Percentiles rank a stretch among this genome's conserved stretches.
These are phyloP conservation scores for Verticillium tricorpus DNA, from an alignment of 2,329 filamentous ascomycete species.

Conservation along the genomic window DNA sequence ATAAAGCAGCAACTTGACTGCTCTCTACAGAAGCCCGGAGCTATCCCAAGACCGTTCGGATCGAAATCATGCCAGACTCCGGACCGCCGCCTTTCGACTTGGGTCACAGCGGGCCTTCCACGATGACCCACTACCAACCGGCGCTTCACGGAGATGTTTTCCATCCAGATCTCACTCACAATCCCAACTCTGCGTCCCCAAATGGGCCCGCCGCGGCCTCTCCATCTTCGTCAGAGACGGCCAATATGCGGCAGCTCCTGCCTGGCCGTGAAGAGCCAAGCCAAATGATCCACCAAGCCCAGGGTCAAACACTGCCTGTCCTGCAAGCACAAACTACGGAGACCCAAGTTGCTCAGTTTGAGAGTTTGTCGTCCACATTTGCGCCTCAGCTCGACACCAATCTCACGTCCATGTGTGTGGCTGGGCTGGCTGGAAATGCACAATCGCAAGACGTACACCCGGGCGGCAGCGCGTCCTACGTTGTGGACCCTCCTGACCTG, in stretches of 20 bases:
- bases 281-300: neutral
- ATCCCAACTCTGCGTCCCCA: neutral
- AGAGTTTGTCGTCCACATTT: neutral
- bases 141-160: neutral
- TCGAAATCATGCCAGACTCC: neutral
- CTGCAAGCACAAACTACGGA: neutral
- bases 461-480: constrained; percentile 43
- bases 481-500: constrained; percentile 64
- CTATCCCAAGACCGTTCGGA: neutral
- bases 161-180: neutral
- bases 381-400: neutral
- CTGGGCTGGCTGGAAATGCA: neutral
- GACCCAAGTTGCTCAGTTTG: neutral
- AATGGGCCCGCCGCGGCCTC: neutral
- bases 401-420: neutral
- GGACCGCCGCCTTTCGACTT: neutral
- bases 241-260: neutral
- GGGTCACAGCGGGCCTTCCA: neutral
- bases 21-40: neutral
- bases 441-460: constrained; percentile 32
- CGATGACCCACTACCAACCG: neutral
- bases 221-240: neutral
- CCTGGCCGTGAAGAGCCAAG: neutral
- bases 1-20: neutral
- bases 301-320: neutral